Conservation (phyloP, 257 asterid genomes). For the Penstemon eatonii region DNA sequence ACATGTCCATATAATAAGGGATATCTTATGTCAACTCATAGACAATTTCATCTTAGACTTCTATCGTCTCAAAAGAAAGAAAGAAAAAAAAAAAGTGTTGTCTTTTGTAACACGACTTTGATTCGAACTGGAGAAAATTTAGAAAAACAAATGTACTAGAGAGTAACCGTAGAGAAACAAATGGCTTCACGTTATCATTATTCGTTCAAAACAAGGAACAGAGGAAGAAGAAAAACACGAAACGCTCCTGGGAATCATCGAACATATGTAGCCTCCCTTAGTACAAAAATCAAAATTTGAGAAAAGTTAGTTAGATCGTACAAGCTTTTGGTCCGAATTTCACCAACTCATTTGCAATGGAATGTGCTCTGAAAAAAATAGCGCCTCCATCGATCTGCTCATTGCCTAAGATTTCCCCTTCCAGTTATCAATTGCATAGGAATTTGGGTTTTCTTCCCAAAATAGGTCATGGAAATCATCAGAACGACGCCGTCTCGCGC, state of each 20-base stretch:
- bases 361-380: constrained; percentile 27
- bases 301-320: not conserved
- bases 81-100: too few species aligned
- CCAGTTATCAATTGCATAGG: constrained; percentile 20
- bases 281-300: not conserved
- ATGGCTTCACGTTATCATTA: not conserved
- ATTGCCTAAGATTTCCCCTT: constrained; percentile 30
- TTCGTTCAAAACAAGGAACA: constrained; percentile 26
- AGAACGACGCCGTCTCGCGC: constrained; percentile 28
- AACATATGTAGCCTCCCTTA: not conserved
- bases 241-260: constrained; percentile 24
- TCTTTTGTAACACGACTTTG: not conserved
- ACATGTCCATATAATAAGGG: too few species aligned
- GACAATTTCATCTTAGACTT: too few species aligned
- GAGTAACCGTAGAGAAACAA: not conserved
- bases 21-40: too few species aligned
- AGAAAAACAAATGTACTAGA: not conserved
- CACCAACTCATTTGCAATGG: constrained; percentile 30
- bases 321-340: not conserved
- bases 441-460: constrained; percentile 28
- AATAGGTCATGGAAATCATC: constrained; percentile 19
- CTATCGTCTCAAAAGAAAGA: too few species aligned
- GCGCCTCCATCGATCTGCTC: constrained; percentile 35
- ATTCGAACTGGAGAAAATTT: not conserved
- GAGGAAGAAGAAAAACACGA: constrained; percentile 9